Evolutionary conservation across 805 yeast genomes (phyloP).

Genomic region (Starmerella stigmatis): DNA sequence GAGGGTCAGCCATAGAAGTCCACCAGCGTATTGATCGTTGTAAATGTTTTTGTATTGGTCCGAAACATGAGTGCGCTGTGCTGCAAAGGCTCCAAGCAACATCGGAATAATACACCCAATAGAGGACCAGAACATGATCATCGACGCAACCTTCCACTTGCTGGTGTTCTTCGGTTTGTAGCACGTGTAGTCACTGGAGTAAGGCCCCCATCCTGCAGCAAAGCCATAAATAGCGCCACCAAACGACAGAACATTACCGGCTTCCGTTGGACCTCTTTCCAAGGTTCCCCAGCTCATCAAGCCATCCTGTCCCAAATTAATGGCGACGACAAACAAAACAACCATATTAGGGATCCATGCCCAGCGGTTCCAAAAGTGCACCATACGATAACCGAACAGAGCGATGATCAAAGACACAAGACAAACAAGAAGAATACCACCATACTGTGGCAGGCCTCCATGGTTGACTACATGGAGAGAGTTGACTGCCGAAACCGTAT

Average conservation of each 20-base stretch:
- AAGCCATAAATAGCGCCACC: constrained; percentile 80
- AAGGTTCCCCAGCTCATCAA: constrained; percentile 44
- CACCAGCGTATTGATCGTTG: constrained; percentile 51
- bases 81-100: constrained; percentile 79
- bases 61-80: constrained; percentile 47
- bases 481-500: constrained; percentile 82
- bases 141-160: constrained; percentile 49
- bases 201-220: constrained; percentile 91
- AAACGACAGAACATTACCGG: constrained; percentile 66
- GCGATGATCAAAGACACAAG: constrained; percentile 58
- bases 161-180: constrained; percentile 64
- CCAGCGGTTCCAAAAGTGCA: constrained; percentile 74
- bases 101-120: constrained; percentile 62
- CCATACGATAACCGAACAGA: constrained; percentile 70
- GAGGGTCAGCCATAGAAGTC: constrained; percentile 66
- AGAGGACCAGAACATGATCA: constrained; percentile 53
- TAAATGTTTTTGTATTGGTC: constrained; percentile 42
- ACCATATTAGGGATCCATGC: constrained; percentile 77
- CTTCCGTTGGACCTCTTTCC: constrained; percentile 54
- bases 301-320: constrained; percentile 57
- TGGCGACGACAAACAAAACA: constrained; percentile 67
- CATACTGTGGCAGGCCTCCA: constrained; percentile 69
- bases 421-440: constrained; percentile 69
- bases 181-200: constrained; percentile 84
- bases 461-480: constrained; percentile 64